Base-by-base conservation (phyloP, 352 stramenopile genomes). In the Globisporangium yorkense region DNA sequence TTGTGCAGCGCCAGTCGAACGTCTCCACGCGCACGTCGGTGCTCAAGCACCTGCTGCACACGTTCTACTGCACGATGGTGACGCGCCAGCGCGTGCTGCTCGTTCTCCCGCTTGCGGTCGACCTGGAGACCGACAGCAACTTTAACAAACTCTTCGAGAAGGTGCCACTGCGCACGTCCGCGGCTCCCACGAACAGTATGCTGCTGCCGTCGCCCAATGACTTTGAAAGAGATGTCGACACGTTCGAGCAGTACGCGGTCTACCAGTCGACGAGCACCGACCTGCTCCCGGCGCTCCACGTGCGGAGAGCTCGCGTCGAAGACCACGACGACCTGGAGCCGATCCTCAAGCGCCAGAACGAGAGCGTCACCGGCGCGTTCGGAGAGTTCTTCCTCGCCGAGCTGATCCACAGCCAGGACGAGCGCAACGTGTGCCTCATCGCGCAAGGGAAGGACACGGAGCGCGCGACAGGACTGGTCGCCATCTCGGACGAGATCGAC, bases 361-460 rank as follows among this genome's bases (percentile, higher is more conserved):
- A 87, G 52, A 57, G 71, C 3, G 72, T 97, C 8, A 68, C 77
- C 12, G 68, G 72, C 10, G 68, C 78, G 0, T 97, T 96, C 55
- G 92, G 92, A 13, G 80, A 96, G n/a, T 98, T 93, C 63, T 97
- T 97, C 61, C 67, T 98, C 8, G 92, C 90, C 1, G 90, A 97
- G 54, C 75, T 98, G 45, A 97, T 97, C 58, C 77, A 92, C 43
- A 72, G 84, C 33, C 89, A 97, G 63, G 84, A 96, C 56, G 72
- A 80, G 5, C 67, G 84, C 62, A 96, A 96, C 56, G 80, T 92
- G 18, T 96, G 81, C 40, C 61, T 93, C 12, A 84, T 96, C 10
- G 80, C 88, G 0, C 65, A 94, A 40, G 62, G 67, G 16, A 43
- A 57, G 5, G 58, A 56, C n/a, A 61, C 67, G 3, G 67, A 57